Evolutionary conservation across 345 rosid genomes (phyloP).

Genomic region (Fremontodendron californicum): DNA sequence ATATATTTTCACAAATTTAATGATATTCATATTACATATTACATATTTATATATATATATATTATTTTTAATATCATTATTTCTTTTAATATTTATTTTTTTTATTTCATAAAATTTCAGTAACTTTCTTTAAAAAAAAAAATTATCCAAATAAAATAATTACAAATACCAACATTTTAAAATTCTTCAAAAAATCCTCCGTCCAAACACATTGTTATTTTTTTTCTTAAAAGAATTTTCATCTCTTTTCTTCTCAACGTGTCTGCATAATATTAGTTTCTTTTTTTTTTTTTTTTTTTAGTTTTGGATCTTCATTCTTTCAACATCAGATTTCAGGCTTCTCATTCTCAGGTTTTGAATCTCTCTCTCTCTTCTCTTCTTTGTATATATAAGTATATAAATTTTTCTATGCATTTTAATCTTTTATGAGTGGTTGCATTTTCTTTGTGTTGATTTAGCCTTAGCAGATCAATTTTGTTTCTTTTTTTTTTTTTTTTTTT

Average conservation of each 20-base stretch:
- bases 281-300: background rate
- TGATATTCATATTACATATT: no score
- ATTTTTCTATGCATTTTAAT: background rate
- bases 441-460: background rate
- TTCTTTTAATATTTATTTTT: no score
- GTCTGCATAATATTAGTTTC: slow-evolving; percentile 19
- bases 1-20: no score
- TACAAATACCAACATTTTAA: no score
- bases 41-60: no score
- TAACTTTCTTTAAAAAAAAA: no score
- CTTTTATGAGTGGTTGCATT: slow-evolving; percentile 8
- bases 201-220: no score
- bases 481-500: background rate
- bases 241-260: background rate
- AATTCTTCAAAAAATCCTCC: no score
- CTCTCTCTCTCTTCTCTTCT: background rate
- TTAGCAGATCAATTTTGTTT: background rate
- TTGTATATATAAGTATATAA: background rate
- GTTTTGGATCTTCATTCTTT: slow-evolving; percentile 13
- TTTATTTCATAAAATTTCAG: no score
- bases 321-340: slow-evolving; percentile 3
- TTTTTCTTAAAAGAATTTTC: no score
- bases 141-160: no score
- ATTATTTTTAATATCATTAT: no score
- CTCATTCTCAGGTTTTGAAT: slow-evolving; percentile 8